These are phyloP conservation scores for Graphilbum ipis-grandicollis DNA, from an alignment of 2,329 filamentous ascomycete species.

Conservation along the genomic window DNA sequence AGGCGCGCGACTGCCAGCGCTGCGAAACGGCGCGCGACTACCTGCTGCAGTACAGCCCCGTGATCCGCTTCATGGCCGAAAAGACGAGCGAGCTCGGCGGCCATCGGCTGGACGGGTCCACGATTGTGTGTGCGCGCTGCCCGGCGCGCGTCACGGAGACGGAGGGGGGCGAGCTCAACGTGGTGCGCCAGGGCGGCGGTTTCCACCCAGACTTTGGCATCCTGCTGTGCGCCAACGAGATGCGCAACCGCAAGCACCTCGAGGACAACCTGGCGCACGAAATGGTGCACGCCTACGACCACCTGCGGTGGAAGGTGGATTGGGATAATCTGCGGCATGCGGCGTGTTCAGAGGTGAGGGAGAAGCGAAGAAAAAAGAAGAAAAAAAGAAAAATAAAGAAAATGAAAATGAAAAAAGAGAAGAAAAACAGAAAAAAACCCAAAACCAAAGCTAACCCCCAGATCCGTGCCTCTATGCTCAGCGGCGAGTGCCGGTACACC, in stretches of 20 bases:
- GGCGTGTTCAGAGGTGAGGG: slow-evolving; percentile 80
- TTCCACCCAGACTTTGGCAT: slow-evolving; percentile 82
- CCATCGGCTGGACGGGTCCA: slow-evolving; percentile 44
- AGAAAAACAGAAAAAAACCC: no score
- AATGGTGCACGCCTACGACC: slow-evolving; percentile 95
- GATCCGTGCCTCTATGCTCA: slow-evolving; percentile 86
- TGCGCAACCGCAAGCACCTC: slow-evolving; percentile 61
- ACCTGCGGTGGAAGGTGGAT: slow-evolving; percentile 80
- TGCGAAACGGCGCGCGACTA: slow-evolving; percentile 75
- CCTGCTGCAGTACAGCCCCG: slow-evolving; percentile 68
- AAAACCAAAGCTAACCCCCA: slow-evolving; percentile 19
- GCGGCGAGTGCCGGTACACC: slow-evolving; percentile 82
- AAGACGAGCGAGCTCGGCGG: slow-evolving; percentile 69
- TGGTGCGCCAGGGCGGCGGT: slow-evolving; percentile 55
- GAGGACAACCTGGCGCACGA: slow-evolving; percentile 94
- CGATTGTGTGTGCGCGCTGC: slow-evolving; percentile 73
- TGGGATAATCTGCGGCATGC: slow-evolving; percentile 69
- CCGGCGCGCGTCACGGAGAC: slow-evolving; percentile 28
- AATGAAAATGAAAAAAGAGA: no score
- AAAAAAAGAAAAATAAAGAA: no score
- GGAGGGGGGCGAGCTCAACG: slow-evolving; percentile 19
- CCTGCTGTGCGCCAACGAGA: slow-evolving; percentile 79
- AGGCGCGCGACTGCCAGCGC: slow-evolving; percentile 58
- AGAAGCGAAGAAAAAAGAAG: no score
- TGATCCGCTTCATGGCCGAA: slow-evolving; percentile 71